Evolutionary conservation across 179 eudicot species (phyloP).

Genomic region (Spinacia oleracea): DNA sequence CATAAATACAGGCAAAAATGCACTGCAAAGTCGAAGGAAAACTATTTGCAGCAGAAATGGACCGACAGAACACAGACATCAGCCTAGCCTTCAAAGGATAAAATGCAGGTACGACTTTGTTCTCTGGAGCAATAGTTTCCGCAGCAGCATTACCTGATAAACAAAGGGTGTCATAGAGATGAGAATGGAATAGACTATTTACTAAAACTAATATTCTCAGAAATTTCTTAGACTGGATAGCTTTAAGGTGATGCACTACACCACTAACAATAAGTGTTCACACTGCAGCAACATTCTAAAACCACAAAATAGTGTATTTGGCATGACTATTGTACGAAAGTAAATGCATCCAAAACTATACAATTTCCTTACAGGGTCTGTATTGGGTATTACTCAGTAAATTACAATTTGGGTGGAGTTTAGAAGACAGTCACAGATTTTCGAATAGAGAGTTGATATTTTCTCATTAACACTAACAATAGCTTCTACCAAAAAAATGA

Average conservation of each 20-base stretch:
- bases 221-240: not conserved
- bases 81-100: constrained; percentile 68
- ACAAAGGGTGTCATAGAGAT: constrained; percentile 13
- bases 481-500: not conserved
- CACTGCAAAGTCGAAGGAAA: constrained; percentile 94
- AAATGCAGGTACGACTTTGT: constrained; percentile 71
- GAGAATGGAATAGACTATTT: constrained; percentile 4
- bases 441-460: not conserved
- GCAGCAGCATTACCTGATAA: constrained; percentile 63
- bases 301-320: not conserved
- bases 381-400: not conserved
- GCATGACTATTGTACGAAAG: not conserved
- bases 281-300: constrained; percentile 1
- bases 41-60: constrained; percentile 89
- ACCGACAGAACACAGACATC: constrained; percentile 81
- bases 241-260: not conserved
- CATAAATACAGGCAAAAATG: constrained; percentile 92
- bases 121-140: constrained; percentile 69
- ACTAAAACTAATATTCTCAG: not conserved
- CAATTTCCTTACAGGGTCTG: not conserved
- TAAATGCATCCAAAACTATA: not conserved
- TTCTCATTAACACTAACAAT: not conserved
- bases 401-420: not conserved
- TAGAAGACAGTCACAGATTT: not conserved
- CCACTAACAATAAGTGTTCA: not conserved